A percentile compares a stretch with the other conserved stretches of the same genome.
These are phyloP conservation scores for Trichoderma sp. DNA, from an alignment of 2,329 filamentous ascomycete genomes.

Conservation along the genomic window DNA sequence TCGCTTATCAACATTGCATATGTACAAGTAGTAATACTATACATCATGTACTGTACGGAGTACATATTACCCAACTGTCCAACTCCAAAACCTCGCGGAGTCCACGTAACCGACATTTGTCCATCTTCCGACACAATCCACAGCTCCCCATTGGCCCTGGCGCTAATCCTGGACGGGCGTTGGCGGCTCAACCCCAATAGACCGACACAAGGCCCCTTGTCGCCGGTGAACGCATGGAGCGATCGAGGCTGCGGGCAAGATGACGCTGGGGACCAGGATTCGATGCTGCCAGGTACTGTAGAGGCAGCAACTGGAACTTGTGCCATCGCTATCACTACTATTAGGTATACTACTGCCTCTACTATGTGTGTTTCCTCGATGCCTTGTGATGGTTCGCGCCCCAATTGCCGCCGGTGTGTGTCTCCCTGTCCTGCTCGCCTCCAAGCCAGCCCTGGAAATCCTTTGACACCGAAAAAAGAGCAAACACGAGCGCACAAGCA, in stretches of 20 bases:
- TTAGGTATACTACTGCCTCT: too few relatives aligned
- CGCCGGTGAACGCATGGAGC: background rate
- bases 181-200: background rate
- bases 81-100: background rate
- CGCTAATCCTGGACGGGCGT: background rate
- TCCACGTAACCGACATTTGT: background rate
- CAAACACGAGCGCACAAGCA: background rate
- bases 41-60: too few relatives aligned
- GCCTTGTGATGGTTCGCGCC: background rate
- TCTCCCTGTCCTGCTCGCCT: background rate
- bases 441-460: background rate
- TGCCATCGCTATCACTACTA: background rate
- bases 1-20: background rate
- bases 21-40: too few relatives aligned
- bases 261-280: background rate
- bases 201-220: background rate
- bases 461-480: background rate
- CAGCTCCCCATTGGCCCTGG: background rate
- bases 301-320: background rate
- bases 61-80: background rate
- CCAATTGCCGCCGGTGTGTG: background rate
- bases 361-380: background rate
- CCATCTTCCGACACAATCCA: background rate
- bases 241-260: conserved; percentile 15
- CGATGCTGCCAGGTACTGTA: background rate